Conservation (phyloP, 495 filamentous ascomycete species). For the Annulohypoxylon bovei region DNA sequence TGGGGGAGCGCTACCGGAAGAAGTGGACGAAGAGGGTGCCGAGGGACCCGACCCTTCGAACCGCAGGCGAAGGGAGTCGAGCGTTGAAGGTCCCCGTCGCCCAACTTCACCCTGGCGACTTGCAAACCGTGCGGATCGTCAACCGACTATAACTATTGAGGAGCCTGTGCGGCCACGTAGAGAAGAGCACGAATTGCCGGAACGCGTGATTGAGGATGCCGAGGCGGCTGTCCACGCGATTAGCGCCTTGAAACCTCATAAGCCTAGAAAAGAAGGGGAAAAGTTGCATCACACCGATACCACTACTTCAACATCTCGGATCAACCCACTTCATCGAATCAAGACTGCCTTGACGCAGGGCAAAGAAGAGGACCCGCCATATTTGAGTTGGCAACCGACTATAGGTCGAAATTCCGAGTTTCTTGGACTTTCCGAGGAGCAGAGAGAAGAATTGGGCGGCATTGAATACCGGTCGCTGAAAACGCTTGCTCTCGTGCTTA, state of each 20-base stretch:
- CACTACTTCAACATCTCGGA: slow-evolving; percentile 14
- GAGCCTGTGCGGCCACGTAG: slow-evolving; percentile 60
- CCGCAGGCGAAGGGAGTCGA: slow-evolving; percentile 36
- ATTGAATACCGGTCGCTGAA: slow-evolving; percentile 95
- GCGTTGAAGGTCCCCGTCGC: slow-evolving; percentile 33
- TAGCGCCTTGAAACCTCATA: slow-evolving; percentile 49
- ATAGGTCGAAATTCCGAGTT: slow-evolving; percentile 92
- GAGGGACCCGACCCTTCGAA: slow-evolving; percentile 34
- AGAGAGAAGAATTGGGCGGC: slow-evolving; percentile 90
- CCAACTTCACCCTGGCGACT: slow-evolving; percentile 38
- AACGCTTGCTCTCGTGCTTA: slow-evolving; percentile 79
- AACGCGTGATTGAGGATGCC: slow-evolving; percentile 51
- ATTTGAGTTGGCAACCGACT: slow-evolving; percentile 93
- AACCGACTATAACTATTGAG: slow-evolving; percentile 71
- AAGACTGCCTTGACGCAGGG: slow-evolving; percentile 53
- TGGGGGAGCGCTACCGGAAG: slow-evolving; percentile 74
- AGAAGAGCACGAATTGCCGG: slow-evolving; percentile 42
- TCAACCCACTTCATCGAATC: slow-evolving; percentile 35
- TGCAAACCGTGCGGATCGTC: slow-evolving; percentile 52
- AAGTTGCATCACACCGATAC: slow-evolving; percentile 42
- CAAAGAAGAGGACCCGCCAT: slow-evolving; percentile 68
- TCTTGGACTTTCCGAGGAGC: slow-evolving; percentile 84
- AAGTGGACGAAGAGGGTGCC: slow-evolving; percentile 42
- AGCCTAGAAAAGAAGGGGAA: slow-evolving; percentile 46
- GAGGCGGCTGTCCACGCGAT: slow-evolving; percentile 47